Percentiles rank a stretch among this genome's conserved stretches.
These are phyloP conservation scores for Pichia sp. DNA, from an alignment of 1,139 yeast genomes.

Conservation along the genomic window DNA sequence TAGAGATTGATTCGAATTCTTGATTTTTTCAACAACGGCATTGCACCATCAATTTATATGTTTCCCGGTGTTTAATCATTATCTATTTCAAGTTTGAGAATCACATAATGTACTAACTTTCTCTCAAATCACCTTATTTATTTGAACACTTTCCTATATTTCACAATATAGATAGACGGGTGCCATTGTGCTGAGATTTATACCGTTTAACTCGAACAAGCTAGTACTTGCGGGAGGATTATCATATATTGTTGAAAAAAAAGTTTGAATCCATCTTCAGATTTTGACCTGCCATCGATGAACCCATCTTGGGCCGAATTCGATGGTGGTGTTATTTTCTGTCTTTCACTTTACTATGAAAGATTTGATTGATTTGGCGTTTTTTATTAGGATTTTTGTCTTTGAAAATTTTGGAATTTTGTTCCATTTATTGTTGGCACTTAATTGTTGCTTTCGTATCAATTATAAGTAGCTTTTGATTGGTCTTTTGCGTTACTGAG, in stretches of 20 bases:
- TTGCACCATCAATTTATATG: background rate
- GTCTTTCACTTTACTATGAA: background rate
- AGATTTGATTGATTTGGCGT: constrained; percentile 1
- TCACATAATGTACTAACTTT: background rate
- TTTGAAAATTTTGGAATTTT: constrained; percentile 1
- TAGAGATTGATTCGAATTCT: constrained; percentile 3
- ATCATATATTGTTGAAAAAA: constrained; percentile 34
- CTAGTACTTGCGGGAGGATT: constrained; percentile 85
- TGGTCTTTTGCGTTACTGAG: no score
- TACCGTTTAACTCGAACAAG: constrained; percentile 86
- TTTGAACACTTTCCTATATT: constrained; percentile 3
- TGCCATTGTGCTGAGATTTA: constrained; percentile 61
- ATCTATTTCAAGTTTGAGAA: no score
- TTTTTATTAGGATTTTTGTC: constrained; percentile 3
- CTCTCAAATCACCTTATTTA: background rate
- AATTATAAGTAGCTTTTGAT: no score
- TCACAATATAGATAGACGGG: constrained; percentile 45
- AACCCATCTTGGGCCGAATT: background rate
- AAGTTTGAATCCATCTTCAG: constrained; percentile 12
- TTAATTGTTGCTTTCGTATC: background rate
- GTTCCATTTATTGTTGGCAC: background rate
- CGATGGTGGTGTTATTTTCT: background rate
- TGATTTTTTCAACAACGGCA: constrained; percentile 5
- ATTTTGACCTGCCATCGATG: background rate
- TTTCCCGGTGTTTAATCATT: no score